Conservation (phyloP, 805 yeast species). For the Yamadazyma phyllophila region DNA sequence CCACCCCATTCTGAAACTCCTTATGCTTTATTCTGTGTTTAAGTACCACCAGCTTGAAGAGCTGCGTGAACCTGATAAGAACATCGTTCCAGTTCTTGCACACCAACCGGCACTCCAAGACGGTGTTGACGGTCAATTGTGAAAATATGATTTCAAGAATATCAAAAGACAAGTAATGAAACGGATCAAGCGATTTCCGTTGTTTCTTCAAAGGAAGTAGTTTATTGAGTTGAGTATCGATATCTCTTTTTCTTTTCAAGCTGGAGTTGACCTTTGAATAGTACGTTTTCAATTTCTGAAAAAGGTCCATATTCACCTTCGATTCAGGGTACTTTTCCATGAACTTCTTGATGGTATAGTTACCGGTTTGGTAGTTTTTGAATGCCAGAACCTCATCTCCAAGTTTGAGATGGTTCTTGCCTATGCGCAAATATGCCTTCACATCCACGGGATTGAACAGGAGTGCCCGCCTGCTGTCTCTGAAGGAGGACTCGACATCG, state of each 20-base stretch:
- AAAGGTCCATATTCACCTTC: constrained; percentile 19
- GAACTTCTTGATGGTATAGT: constrained; percentile 33
- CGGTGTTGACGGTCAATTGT: constrained; percentile 18
- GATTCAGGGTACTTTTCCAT: constrained; percentile 22
- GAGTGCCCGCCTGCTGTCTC: constrained; percentile 36
- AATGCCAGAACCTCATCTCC: constrained; percentile 34
- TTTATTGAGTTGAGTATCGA: constrained; percentile 11
- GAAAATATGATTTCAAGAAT: constrained; percentile 27
- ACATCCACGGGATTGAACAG: constrained; percentile 43
- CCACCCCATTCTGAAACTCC: constrained; percentile 30
- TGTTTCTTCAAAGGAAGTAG: constrained; percentile 6
- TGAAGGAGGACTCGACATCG: constrained; percentile 28
- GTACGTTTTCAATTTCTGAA: constrained; percentile 22
- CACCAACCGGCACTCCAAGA: constrained; percentile 32
- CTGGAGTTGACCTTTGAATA: constrained; percentile 21
- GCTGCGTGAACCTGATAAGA: constrained; percentile 23
- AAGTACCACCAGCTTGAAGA: constrained; percentile 24
- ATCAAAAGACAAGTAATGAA: constrained; percentile 29
- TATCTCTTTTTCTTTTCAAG: constrained; percentile 21
- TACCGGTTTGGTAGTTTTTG: constrained; percentile 34
- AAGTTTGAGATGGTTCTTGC: constrained; percentile 30
- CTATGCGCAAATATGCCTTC: constrained; percentile 48
- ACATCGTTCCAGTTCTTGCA: constrained; percentile 31
- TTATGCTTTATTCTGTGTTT: constrained; percentile 23
- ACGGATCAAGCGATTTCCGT: constrained; percentile 23